Evolutionary conservation across 306 rosid species (phyloP), one percentile per base, ranked within the genome.

Genomic region (Vachellia pachyceras): DNA sequence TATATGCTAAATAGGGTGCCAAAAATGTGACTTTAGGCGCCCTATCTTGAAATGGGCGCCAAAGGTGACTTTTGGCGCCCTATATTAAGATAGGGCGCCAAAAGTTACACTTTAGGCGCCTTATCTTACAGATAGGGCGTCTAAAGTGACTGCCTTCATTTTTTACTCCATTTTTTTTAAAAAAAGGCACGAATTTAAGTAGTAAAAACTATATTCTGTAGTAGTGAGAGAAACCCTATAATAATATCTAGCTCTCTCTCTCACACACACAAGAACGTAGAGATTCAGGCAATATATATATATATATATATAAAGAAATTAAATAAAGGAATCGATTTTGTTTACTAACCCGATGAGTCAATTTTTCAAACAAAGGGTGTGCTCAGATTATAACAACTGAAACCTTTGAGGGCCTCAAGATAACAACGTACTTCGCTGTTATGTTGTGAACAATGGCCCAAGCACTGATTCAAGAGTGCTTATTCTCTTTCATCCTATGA

Each of bases 321-420:
- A 33, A 84, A 84, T 68, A 70, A 57, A 42, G 12, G 65, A n/a
- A 44, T 69, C 75, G 15, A 37, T 20, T 47, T 41, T 44, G 46
- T 81, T 88, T 79, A 85, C 29, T 79, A 45, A 80, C 39, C n/a
- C 77, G 83, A 79, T 45, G 81, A 82, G 84, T 84, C 87, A 87
- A 87, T 58, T 86, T n/a, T 49, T 40, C 37, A 69, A 57, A 75
- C 70, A 80, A 66, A 7, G 78, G 73, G 78, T 70, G 25, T 79
- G 67, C 72, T 69, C 22, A 70, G 60, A 73, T 73, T 83, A 10
- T 74, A 60, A 78, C 66, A 64, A 63, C 47, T 25, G 68, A 61
- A 55, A 61, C 68, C 68, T 25, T 61, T 61, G 68, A 61, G 40
- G 68, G 68, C 68, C 68, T 61, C 68, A 25, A 61, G 68, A 61